Base-by-base conservation (phyloP, 257 asterid species). In the Nyctanthes arbortristis region DNA sequence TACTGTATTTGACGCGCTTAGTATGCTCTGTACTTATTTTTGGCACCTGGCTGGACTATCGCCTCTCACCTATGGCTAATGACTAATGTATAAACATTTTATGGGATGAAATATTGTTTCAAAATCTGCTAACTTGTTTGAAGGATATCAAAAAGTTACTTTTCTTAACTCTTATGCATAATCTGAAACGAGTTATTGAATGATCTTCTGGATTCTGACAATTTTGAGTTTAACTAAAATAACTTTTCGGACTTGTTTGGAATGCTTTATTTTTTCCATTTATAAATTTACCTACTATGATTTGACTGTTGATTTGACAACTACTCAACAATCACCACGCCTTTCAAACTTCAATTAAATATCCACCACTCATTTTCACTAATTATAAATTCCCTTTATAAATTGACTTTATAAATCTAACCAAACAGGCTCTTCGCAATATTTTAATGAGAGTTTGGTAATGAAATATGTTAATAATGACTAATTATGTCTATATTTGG, bases 21-120 rank as follows among this genome's bases (percentile, higher is more conserved):
- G 49, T 57, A 27, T 37, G 14, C 29, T 65, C 16, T 61, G 59
- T 3, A 47, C 7, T 27, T 1, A 30, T 45, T 63, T 72, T 34
- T 72, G 55, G 74, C 74, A 61, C 52, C 55, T 60, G 72, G 74
- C 58, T 77, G 63, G 58, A 24, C 63, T 36, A 63, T 62, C 28
- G 31, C 67, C 69, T 73, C n/a, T 72, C 75, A 66, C 64, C 58
- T 31, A 75, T 71, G 61, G 74, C 73, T 70, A 74, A 55, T 68
- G 35, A 30, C 20, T 62, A 39, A 2, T 45, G 47, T 9, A n/a
- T n/a, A n/a, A n/a, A n/a, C 75, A 18, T 9, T 29, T 68, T 68
- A n/a, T 52, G 39, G 9, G 36, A 29, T 34, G 4, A 31, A 31
- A 62, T 74, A 22, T 62, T 10, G 32, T 70, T 66, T 61, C 25